Conservation (phyloP, 2,329 filamentous ascomycete genomes). For the Lecanicillium sp. region DNA sequence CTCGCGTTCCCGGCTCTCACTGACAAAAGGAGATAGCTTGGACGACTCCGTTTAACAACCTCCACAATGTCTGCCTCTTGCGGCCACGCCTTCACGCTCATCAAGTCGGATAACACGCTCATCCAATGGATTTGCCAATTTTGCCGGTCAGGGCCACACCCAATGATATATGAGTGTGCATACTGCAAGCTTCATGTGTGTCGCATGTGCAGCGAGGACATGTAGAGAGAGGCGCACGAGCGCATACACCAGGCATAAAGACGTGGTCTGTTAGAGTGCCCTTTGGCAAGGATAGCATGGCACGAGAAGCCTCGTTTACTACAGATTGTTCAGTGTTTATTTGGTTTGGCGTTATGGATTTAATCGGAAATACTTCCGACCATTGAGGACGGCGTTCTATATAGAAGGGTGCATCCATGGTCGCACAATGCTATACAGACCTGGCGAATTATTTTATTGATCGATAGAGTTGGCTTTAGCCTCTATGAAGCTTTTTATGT, state of each 20-base stretch:
- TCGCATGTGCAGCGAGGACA: slow-evolving; percentile 22
- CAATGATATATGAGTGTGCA: slow-evolving; percentile 61
- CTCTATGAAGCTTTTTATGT: too few relatives aligned
- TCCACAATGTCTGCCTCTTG: slow-evolving; percentile 45
- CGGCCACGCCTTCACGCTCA: slow-evolving; percentile 54
- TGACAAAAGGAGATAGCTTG: too few relatives aligned
- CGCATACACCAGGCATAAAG: not conserved
- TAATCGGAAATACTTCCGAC: not conserved
- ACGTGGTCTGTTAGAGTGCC: too few relatives aligned
- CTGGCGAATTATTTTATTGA: not conserved
- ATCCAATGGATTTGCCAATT: slow-evolving; percentile 60
- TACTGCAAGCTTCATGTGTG: slow-evolving; percentile 63
- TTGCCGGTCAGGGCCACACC: slow-evolving; percentile 57
- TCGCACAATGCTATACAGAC: slow-evolving; percentile 2
- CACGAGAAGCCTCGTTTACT: too few relatives aligned
- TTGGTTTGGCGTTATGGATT: not conserved
- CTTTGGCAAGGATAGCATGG: too few relatives aligned
- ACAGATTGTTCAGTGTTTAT: too few relatives aligned
- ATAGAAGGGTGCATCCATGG: not conserved
- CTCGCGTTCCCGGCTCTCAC: too few relatives aligned
- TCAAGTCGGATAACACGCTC: slow-evolving; percentile 59
- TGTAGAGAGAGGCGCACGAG: too few relatives aligned
- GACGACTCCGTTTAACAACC: not conserved
- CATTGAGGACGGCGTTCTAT: not conserved
- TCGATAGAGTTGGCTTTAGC: too few relatives aligned